Conservation (phyloP, 306 rosid species). For the Corylus americana region DNA sequence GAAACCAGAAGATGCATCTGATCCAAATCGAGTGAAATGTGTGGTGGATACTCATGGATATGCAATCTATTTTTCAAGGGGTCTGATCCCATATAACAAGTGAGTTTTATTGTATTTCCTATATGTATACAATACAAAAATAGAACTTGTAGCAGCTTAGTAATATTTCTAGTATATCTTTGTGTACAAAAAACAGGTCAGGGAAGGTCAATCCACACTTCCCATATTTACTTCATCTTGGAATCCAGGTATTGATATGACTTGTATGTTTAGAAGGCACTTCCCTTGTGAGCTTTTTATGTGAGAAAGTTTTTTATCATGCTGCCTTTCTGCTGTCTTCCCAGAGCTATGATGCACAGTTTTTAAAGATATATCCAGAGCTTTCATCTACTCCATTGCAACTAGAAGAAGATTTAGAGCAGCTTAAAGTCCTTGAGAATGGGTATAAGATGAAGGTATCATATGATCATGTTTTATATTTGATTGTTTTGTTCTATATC, state of each 20-base stretch:
- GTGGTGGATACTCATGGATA: conserved; percentile 73
- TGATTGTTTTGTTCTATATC: neutral
- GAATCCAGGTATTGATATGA: conserved; percentile 58
- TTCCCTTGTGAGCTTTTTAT: neutral
- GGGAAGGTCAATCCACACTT: conserved; percentile 72
- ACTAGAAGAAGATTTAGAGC: conserved; percentile 96
- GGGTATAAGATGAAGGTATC: conserved; percentile 97
- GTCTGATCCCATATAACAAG: conserved; percentile 91
- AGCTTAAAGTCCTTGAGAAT: conserved; percentile 94
- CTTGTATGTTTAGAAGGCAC: neutral
- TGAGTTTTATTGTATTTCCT: conserved; percentile 27
- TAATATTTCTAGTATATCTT: conserved; percentile 20
- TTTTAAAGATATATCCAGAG: conserved; percentile 71
- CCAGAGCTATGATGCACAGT: conserved; percentile 81
- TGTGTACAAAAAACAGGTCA: conserved; percentile 47
- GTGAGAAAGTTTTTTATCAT: neutral
- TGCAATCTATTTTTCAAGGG: conserved; percentile 93
- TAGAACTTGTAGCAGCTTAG: conserved; percentile 1
- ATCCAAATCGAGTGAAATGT: conserved; percentile 92
- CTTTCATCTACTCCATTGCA: conserved; percentile 86
- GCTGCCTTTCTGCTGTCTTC: conserved; percentile 12
- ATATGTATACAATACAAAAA: neutral
- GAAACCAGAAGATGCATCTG: conserved; percentile 78
- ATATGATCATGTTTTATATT: conserved; percentile 8
- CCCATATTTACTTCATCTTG: conserved; percentile 66